Evolutionary conservation across 257 asterid genomes (phyloP).

Genomic region (Solanum megistacrolobum): DNA sequence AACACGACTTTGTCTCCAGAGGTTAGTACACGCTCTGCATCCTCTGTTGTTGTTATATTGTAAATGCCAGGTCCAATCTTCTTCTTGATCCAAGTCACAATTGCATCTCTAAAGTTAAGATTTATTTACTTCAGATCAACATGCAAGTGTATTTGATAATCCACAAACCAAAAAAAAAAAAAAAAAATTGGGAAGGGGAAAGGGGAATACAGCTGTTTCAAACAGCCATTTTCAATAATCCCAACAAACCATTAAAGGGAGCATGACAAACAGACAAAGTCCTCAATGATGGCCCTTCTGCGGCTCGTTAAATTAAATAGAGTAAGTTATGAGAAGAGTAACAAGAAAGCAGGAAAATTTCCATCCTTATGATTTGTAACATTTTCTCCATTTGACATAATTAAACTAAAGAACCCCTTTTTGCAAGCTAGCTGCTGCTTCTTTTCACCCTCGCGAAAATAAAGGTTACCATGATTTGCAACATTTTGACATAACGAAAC

Average conservation of each 20-base stretch:
- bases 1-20: conserved; percentile 49
- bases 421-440: neutral
- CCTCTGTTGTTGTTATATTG: conserved; percentile 54
- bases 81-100: conserved; percentile 83
- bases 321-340: neutral
- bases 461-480: neutral
- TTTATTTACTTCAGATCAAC: neutral
- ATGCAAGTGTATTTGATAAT: neutral
- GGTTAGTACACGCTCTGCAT: conserved; percentile 61
- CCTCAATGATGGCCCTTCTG: neutral
- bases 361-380: neutral
- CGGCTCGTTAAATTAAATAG: neutral
- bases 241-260: neutral
- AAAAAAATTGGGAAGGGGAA: neutral
- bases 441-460: neutral
- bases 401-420: neutral
- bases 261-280: neutral
- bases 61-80: conserved; percentile 67
- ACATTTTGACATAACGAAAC: neutral
- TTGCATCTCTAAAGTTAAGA: conserved; percentile 54
- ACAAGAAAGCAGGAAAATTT: neutral
- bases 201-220: neutral
- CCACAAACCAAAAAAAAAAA: neutral
- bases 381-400: neutral
- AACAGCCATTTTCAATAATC: neutral